Base-by-base conservation (phyloP, 2,329 filamentous ascomycete genomes). In the Ciborinia camelliae region DNA sequence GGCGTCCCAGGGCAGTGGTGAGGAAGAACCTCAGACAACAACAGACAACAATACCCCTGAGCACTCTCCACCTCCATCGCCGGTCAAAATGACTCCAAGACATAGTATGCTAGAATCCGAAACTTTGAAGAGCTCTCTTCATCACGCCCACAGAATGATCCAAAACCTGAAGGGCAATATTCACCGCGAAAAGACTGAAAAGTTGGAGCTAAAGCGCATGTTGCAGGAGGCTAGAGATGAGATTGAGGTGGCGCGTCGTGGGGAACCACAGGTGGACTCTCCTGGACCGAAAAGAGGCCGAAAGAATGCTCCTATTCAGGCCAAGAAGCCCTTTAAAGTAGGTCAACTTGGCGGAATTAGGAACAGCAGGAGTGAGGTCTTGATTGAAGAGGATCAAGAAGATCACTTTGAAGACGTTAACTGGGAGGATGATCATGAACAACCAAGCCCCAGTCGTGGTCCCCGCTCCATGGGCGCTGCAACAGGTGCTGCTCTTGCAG, bases 171-270 rank as follows among this genome's bases (percentile, higher is more conserved):
- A 96, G 77, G 92, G 90, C 76, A 96, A 93, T 73, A 90, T 98
- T 54, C 94, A 99, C 76, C 90, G 95, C 41, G 95, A 99, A 77
- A 99, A 98, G 86, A 97, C 94, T 0, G 95, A 99, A 77, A 99
- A 97, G 81, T 85, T 98, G 35, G 95, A 99, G 77, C 85, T 98
- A 62, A 93, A 92, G 78, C 90, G 94, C 66, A 91, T 99, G 84
- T 85, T 98, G 37, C 94, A 98, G 78, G 95, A 99, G 73, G 90
- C 94, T 30, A 88, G 93, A 43, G 95, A 99, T 75, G 95, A 99
- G 73, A 80, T 99, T 35, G 95, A 90, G 73, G 61, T 63, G 14
- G 83, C 86, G 54, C 85, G 87, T 66, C 82, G 85, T 55, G 81
- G 79, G 61, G 85, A 81, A 64, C 76, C 77, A 58, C 75, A 78